A percentile compares a stretch with the other conserved stretches of the same genome.
Evolutionary conservation across 805 yeast genomes (phyloP).

Genomic region (Kuraishia hungarica): DNA sequence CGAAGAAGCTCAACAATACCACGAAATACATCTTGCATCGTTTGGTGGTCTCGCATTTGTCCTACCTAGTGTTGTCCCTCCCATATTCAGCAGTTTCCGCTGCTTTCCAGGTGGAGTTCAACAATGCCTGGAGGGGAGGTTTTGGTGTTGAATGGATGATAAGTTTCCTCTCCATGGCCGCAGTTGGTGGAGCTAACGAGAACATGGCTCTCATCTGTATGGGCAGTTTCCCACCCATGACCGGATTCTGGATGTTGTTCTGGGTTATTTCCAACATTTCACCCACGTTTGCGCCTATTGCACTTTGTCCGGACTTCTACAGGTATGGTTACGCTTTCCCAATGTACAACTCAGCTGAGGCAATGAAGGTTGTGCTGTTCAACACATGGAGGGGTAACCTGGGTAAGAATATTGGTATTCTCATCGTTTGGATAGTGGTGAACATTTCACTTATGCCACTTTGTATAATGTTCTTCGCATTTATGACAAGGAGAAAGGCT

Average conservation of each 20-base stretch:
- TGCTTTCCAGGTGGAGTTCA: conserved; percentile 59
- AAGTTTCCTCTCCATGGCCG: conserved; percentile 59
- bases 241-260: conserved; percentile 65
- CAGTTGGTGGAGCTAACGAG: conserved; percentile 73
- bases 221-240: conserved; percentile 47
- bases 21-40: conserved; percentile 45
- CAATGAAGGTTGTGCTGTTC: conserved; percentile 50
- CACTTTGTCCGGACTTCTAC: conserved; percentile 45
- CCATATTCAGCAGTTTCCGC: conserved; percentile 52
- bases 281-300: conserved; percentile 61
- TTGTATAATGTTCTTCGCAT: conserved; percentile 31
- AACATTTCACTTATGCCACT: conserved; percentile 36
- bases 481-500: conserved; percentile 16
- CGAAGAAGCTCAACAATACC: conserved; percentile 31
- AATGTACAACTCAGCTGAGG: conserved; percentile 55
- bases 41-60: conserved; percentile 35
- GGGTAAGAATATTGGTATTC: conserved; percentile 53
- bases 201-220: conserved; percentile 45
- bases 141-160: conserved; percentile 71
- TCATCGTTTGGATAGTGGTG: conserved; percentile 53
- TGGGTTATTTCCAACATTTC: conserved; percentile 66
- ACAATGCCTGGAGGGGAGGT: conserved; percentile 50
- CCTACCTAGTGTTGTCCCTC: conserved; percentile 50
- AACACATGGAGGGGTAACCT: conserved; percentile 45
- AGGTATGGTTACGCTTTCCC: conserved; percentile 66